These are phyloP conservation scores for Phytophthora aleatoria DNA, from an alignment of 352 stramenopile species.

Conservation along the genomic window DNA sequence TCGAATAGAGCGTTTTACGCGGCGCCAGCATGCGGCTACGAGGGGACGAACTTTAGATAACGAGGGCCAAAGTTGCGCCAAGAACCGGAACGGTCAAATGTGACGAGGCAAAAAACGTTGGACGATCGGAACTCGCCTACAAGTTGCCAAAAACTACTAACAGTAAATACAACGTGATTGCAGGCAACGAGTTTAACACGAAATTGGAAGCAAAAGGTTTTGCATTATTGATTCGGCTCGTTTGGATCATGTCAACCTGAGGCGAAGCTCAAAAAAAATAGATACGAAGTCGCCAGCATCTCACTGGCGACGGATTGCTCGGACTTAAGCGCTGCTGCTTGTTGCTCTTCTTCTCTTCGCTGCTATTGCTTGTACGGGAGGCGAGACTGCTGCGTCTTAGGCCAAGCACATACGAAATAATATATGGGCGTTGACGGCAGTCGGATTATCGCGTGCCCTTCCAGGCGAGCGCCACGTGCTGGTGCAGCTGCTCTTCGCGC, in stretches of 20 bases:
- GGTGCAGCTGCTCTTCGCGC: conserved; percentile 56
- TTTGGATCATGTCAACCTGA: conserved; percentile 1
- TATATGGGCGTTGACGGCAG: conserved; percentile 9
- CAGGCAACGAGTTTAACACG: neutral
- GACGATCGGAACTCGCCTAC: neutral
- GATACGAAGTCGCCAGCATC: conserved; percentile 15
- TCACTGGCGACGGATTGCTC: conserved; percentile 11
- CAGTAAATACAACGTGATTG: no score
- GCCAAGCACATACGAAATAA: conserved; percentile 16
- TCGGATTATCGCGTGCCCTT: conserved; percentile 59
- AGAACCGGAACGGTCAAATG: conserved; percentile 26
- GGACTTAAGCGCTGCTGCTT: conserved; percentile 1
- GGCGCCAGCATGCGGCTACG: conserved; percentile 63
- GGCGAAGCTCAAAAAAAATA: conserved; percentile 21
- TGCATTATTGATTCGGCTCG: conserved; percentile 20
- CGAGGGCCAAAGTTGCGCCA: conserved; percentile 7
- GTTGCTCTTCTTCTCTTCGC: conserved; percentile 1
- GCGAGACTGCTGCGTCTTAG: neutral
- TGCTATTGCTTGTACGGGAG: neutral
- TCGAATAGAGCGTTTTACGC: conserved; percentile 83
- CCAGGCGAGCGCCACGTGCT: conserved; percentile 69
- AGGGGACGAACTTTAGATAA: conserved; percentile 20
- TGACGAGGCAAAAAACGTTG: conserved; percentile 20
- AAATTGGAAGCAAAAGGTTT: conserved; percentile 2
- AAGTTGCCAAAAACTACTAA: neutral